Percentiles rank a stretch among this genome's conserved stretches.
Conservation (phyloP, 768 basidiomycete species). For the Naganishia friedmannii region DNA sequence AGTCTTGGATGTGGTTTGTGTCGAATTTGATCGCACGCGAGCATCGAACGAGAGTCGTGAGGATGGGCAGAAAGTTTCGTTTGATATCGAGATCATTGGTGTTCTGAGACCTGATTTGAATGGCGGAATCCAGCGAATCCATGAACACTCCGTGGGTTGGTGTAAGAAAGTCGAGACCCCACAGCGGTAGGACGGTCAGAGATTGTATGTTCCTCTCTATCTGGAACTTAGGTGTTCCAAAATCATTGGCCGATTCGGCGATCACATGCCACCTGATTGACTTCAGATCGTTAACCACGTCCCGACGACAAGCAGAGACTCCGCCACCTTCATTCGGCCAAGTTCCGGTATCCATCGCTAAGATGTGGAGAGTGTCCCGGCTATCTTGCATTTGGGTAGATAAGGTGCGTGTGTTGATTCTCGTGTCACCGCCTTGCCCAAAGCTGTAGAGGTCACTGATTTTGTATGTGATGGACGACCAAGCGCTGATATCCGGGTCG, state of each 20-base stretch:
- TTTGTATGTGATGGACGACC: not conserved
- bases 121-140: not conserved
- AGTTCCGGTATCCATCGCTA: not conserved
- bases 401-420: not conserved
- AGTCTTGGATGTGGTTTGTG: not conserved
- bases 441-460: not conserved
- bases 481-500: not conserved
- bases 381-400: not conserved
- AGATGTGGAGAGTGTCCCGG: not conserved
- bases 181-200: not conserved
- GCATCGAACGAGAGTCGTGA: not conserved
- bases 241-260: not conserved
- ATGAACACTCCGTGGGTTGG: not conserved
- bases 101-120: not conserved
- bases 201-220: not conserved
- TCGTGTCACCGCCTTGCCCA: not conserved
- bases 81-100: not conserved
- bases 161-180: not conserved
- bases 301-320: not conserved
- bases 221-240: not conserved
- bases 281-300: not conserved
- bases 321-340: not conserved
- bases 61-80: not conserved
- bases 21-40: not conserved
- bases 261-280: not conserved